Evolutionary conservation across 78 protist genomes (phyloP).

Genomic region (Dictyostelium brefeldianum): DNA sequence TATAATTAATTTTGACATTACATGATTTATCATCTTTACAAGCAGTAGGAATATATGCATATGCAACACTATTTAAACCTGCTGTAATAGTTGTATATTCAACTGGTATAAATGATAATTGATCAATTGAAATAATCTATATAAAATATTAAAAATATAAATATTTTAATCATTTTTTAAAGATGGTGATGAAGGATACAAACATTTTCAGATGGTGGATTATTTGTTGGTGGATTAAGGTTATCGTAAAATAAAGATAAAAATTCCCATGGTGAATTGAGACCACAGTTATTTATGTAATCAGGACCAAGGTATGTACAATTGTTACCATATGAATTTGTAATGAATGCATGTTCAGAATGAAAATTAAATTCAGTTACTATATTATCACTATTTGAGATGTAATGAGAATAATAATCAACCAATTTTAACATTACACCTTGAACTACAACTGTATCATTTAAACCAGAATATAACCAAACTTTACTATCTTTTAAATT

Average conservation of each 20-base stretch:
- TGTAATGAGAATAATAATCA: conserved; percentile 49
- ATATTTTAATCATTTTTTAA: too few species aligned
- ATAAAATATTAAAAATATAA: not conserved
- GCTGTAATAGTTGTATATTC: conserved; percentile 49
- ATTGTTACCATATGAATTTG: conserved; percentile 61
- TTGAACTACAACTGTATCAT: conserved; percentile 79
- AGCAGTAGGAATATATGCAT: conserved; percentile 80
- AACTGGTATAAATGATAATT: conserved; percentile 51
- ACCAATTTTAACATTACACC: conserved; percentile 71
- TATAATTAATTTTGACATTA: not conserved
- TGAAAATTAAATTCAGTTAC: conserved; percentile 33
- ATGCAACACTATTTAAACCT: conserved; percentile 65
- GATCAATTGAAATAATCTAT: conserved; percentile 48
- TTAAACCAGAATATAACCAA: conserved; percentile 78
- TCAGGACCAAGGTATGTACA: conserved; percentile 82
- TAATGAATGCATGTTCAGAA: conserved; percentile 77
- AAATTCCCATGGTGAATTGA: conserved; percentile 69
- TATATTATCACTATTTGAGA: conserved; percentile 2
- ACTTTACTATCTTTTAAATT: conserved; percentile 69
- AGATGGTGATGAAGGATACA: too few species aligned
- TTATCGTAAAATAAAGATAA: conserved; percentile 25
- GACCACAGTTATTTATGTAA: conserved; percentile 88
- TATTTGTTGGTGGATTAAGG: conserved; percentile 7
- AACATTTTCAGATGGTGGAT: conserved; percentile 43
- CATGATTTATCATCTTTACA: conserved; percentile 45